These are phyloP conservation scores for Fusarium falciforme DNA, from an alignment of 2,329 filamentous ascomycete genomes.

Conservation along the genomic window DNA sequence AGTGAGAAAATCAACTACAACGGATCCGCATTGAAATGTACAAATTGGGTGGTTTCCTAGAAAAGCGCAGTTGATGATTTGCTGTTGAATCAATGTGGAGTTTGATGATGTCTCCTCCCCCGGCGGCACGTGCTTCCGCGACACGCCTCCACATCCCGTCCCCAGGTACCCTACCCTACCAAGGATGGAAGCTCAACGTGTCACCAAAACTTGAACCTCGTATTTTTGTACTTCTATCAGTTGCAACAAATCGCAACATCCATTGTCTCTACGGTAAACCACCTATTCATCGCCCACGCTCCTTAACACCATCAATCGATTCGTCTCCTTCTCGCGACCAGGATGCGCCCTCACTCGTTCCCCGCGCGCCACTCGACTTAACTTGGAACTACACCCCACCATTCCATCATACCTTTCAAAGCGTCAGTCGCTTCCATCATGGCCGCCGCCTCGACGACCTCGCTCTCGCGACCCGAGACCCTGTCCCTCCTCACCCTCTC, in stretches of 20 bases:
- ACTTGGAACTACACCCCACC: not conserved
- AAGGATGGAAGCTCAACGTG: slow-evolving; percentile 28
- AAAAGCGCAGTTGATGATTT: not conserved
- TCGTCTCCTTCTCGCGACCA: slow-evolving; percentile 1
- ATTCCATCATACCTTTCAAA: not conserved
- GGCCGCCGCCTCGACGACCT: slow-evolving; percentile 44
- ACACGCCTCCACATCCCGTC: slow-evolving; percentile 24
- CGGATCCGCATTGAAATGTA: not conserved
- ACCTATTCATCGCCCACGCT: not conserved
- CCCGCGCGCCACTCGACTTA: slow-evolving; percentile 6
- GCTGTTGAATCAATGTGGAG: not conserved
- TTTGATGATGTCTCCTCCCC: not conserved
- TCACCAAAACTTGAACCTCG: slow-evolving; percentile 31
- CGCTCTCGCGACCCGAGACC: slow-evolving; percentile 65
- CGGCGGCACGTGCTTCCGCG: slow-evolving; percentile 40
- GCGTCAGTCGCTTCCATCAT: slow-evolving; percentile 33
- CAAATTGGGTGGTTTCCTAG: not conserved
- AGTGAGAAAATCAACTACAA: not conserved
- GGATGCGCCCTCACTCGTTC: slow-evolving; percentile 26
- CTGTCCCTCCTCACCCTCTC: slow-evolving; percentile 70
- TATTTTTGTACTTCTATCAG: not conserved
- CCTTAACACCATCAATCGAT: not conserved
- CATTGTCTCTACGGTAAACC: not conserved
- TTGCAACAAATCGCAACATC: not conserved
- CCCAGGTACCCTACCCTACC: not conserved